Evolutionary conservation across 495 filamentous ascomycete genomes (phyloP).

Genomic region (Penicillium flavigenum): DNA sequence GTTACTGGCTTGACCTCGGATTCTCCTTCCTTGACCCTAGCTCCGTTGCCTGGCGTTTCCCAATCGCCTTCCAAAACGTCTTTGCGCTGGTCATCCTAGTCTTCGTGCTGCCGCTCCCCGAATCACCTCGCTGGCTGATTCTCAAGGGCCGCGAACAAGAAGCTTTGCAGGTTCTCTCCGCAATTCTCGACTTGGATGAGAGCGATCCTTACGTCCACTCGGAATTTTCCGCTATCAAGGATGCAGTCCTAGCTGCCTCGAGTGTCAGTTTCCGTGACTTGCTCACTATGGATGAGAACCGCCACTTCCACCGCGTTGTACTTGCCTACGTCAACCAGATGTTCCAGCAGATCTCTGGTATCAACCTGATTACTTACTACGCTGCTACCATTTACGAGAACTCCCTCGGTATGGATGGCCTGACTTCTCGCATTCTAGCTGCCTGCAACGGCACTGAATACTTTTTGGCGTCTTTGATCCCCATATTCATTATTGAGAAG

Average conservation of each 20-base stretch:
- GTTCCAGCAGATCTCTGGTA: constrained; percentile 75
- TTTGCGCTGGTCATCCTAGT: constrained; percentile 37
- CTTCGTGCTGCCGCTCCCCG: constrained; percentile 36
- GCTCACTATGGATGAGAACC: constrained; percentile 69
- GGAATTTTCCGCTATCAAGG: constrained; percentile 71
- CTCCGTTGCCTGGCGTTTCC: constrained; percentile 39
- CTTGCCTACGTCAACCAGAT: constrained; percentile 75
- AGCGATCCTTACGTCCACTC: constrained; percentile 50
- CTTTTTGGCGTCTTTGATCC: constrained; percentile 68
- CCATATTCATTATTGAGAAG: constrained; percentile 67
- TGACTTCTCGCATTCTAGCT: constrained; percentile 64
- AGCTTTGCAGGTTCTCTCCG: constrained; percentile 36
- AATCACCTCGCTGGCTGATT: constrained; percentile 48
- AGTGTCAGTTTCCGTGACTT: constrained; percentile 63
- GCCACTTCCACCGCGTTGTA: constrained; percentile 70
- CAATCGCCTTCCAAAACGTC: constrained; percentile 39
- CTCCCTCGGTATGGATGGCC: constrained; percentile 55
- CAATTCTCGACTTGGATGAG: constrained; percentile 30
- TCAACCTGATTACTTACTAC: constrained; percentile 76
- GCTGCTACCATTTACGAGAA: constrained; percentile 63
- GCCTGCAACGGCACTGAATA: constrained; percentile 73
- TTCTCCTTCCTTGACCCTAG: constrained; percentile 39
- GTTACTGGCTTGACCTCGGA: constrained; percentile 51
- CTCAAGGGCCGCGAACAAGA: constrained; percentile 38
- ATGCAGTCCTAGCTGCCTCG: constrained; percentile 67